Base-by-base conservation (phyloP, 768 basidiomycete genomes). In the Ramaria rubella region DNA sequence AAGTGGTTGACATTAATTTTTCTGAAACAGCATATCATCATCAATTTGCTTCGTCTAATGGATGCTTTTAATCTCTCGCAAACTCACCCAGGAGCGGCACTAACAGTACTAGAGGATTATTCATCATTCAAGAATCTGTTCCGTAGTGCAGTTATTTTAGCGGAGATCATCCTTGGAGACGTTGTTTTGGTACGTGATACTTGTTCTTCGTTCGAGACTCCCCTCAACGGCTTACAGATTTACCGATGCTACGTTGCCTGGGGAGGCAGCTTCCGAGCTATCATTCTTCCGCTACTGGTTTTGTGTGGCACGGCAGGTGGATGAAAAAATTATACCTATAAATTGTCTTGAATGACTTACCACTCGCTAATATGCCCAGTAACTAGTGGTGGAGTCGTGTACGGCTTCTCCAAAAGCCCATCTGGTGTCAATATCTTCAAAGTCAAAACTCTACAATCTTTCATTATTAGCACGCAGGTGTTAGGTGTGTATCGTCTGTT, bases 231-330 rank as follows among this genome's bases (percentile, higher is more conserved):
- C 31, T 30, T 44, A 14, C 27, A 60, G 59, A 48, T 60, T 4
- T 57, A 60, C 40, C 45, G 59, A 12, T 60, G 59, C 33, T 58
- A 60, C 45, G 49, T 60, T 30, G 56, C 56, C 7, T 60, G 59
- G 59, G 45, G n/a, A 17, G 56, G 59, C 8, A 51, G 50, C 29
- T 19, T 42, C 12, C 26, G 24, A 9, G 49, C 36, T 17, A 46
- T 59, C 36, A 36, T 49, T 33, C 27, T 45, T 12, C 58, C 58
- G 9, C 11, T 33, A 15, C n/a, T 55, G 8, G 12, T 59, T 11
- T 24, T 55, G 3, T 15, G 57, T 9, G 58, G 40, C 23, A 55
- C 29, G n/a, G 26, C 45, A 29, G 58, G 58, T 51, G 23, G 23
- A 36, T 11, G 21, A n/a, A 42, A 42, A 42, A 2, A 38, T 33